Conservation (phyloP, 2,329 filamentous ascomycete species). For the Alternaria triticina region DNA sequence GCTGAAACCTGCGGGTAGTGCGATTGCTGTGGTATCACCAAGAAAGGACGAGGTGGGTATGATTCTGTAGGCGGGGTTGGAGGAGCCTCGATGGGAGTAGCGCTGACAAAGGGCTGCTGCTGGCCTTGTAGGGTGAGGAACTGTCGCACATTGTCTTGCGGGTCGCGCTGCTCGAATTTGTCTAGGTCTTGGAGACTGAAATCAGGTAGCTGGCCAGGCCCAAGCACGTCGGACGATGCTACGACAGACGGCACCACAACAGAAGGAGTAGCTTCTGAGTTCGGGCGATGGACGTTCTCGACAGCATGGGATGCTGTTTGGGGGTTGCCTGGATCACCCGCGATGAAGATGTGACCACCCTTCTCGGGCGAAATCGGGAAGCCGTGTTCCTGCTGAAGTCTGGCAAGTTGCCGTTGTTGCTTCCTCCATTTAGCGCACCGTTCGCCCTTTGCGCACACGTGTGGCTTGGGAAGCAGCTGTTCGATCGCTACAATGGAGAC, state of each 20-base stretch:
- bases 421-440: constrained; percentile 82
- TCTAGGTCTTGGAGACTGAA: constrained; percentile 77
- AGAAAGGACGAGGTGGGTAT: constrained; percentile 45
- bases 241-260: constrained; percentile 67
- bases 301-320: constrained; percentile 64
- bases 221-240: constrained; percentile 89
- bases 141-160: constrained; percentile 90
- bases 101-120: constrained; percentile 65
- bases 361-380: constrained; percentile 68
- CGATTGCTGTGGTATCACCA: constrained; percentile 38
- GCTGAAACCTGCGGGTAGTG: constrained; percentile 38
- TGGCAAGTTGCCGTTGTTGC: constrained; percentile 77
- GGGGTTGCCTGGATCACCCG: constrained; percentile 80
- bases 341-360: constrained; percentile 75
- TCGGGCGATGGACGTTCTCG: constrained; percentile 66
- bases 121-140: constrained; percentile 86
- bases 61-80: constrained; percentile 49
- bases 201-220: constrained; percentile 68
- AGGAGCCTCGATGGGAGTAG: constrained; percentile 65
- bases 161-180: constrained; percentile 73
- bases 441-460: constrained; percentile 85
- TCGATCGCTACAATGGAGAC: constrained; percentile 93
- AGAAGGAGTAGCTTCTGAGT: constrained; percentile 73
- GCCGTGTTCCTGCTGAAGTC: constrained; percentile 73
- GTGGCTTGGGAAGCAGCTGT: constrained; percentile 82